Evolutionary conservation across 2,329 filamentous ascomycete species (phyloP), one percentile per base, ranked within the genome.

Genomic region (Penicillium sp.): DNA sequence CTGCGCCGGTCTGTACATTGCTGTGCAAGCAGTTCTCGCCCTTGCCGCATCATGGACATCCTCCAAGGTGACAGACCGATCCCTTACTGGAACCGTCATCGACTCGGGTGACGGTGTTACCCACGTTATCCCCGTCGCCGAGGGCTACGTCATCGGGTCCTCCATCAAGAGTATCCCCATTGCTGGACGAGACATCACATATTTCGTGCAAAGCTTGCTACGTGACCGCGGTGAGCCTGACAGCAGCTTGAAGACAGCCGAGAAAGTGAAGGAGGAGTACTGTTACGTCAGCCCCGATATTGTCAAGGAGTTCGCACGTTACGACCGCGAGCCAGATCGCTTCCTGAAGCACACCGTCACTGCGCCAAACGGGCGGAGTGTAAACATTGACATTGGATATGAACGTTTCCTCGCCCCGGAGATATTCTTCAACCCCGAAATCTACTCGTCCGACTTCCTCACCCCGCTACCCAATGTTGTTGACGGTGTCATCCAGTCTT

Each of bases 401-500:
- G 94, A 99, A 76, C 89, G 94, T 33, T 99, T 99, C 83, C 82
- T 99, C 57, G 94, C 94, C 2, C 95, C 95, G 25, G 94, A 99
- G 76, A 99, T 99, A 71, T 99, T 99, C 79, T 99, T 99, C 85
- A 99, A 99, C 78, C 94, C 94, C 30, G 94, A 99, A 79, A 99
- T 99, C 69, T 97, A 97, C 83, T 96, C 91, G 59, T 97, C 93
- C 64, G 94, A 99, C 73, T 99, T 99, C 81, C 80, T 99, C 63
- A 99, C 94, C 12, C 94, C 94, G 14, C 84, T 99, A 9, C 94
- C 94, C 25, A 89, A 85, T 48, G 94, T 99, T 48, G 95, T 99
- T 59, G 94, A 99, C 72, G 89, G 88, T 54, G 94, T 97, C 61
- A 99, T 99, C 67, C 94, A 99, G 77, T 93, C 91, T 54, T 96